Evolutionary conservation across 495 filamentous ascomycete species (phyloP).

Genomic region (Mycothermus thermophilus): DNA sequence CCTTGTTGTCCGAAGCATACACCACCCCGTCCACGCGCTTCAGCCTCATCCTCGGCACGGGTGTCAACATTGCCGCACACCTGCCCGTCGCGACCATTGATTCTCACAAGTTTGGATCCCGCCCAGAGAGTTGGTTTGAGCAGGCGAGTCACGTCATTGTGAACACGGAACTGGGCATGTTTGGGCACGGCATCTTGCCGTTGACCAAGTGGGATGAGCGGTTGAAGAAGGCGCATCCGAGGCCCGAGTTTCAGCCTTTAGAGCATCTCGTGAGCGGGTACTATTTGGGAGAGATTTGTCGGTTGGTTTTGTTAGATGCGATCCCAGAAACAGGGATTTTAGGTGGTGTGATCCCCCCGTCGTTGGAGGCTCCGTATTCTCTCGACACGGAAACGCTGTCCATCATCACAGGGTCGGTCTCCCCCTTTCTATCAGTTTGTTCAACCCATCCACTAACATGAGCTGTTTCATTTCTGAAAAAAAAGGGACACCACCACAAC

Average conservation of each 20-base stretch:
- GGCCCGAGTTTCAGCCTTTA: slow-evolving; percentile 72
- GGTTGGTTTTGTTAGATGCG: slow-evolving; percentile 53
- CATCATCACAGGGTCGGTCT: slow-evolving; percentile 42
- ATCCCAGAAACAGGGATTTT: slow-evolving; percentile 41
- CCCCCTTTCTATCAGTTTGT: neutral
- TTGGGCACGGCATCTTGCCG: slow-evolving; percentile 53
- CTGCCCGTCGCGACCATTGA: slow-evolving; percentile 40
- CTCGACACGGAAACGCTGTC: slow-evolving; percentile 49
- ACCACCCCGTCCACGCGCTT: slow-evolving; percentile 47
- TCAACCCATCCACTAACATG: slow-evolving; percentile 3
- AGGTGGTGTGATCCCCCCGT: slow-evolving; percentile 40
- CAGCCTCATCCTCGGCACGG: slow-evolving; percentile 43
- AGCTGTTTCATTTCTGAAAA: too few relatives aligned
- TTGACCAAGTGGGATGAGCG: slow-evolving; percentile 59
- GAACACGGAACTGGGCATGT: slow-evolving; percentile 82
- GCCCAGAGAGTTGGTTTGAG: slow-evolving; percentile 43
- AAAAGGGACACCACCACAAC: slow-evolving; percentile 24
- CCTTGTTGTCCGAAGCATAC: slow-evolving; percentile 67
- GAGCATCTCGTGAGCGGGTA: slow-evolving; percentile 73
- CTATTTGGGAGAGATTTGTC: slow-evolving; percentile 72
- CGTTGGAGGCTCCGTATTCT: slow-evolving; percentile 38
- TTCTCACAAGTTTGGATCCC: slow-evolving; percentile 33
- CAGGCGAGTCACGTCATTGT: slow-evolving; percentile 46
- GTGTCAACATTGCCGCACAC: slow-evolving; percentile 41
- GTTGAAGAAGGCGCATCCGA: slow-evolving; percentile 48